A percentile compares a stretch with the other conserved stretches of the same genome.
phyloP scores from a whole-genome alignment of 2,329 filamentous ascomycete species.

The Fusarium sp. region DNA sequence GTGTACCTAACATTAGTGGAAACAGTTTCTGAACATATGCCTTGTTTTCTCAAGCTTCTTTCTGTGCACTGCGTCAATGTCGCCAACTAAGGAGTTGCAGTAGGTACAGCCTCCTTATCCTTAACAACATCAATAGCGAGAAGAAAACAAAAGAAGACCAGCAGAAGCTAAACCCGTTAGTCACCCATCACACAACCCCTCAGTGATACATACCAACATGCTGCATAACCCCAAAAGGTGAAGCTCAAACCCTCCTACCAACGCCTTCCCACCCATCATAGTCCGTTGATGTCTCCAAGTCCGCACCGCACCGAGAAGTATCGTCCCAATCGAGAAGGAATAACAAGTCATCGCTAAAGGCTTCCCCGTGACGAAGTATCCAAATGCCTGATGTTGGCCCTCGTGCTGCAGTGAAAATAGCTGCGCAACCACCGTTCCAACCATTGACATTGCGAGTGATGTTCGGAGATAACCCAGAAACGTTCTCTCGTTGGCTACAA shows the following conservation, averaged over 20 bases:
- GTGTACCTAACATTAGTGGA: background rate
- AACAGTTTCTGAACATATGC: background rate
- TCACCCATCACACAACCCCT: background rate
- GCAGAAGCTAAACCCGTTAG: slow-evolving; percentile 31
- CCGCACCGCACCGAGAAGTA: slow-evolving; percentile 45
- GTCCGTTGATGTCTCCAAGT: slow-evolving; percentile 46
- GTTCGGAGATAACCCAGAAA: slow-evolving; percentile 79
- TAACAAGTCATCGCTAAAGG: slow-evolving; percentile 61
- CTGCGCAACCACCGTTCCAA: slow-evolving; percentile 72
- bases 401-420: slow-evolving; percentile 65
- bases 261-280: slow-evolving; percentile 44
- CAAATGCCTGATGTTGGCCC: slow-evolving; percentile 51
- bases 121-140: slow-evolving; percentile 36
- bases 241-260: slow-evolving; percentile 46
- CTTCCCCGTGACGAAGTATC: slow-evolving; percentile 68
- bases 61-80: background rate
- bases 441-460: slow-evolving; percentile 72
- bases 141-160: slow-evolving; percentile 39
- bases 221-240: slow-evolving; percentile 33
- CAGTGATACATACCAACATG: slow-evolving; percentile 22
- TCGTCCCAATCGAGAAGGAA: slow-evolving; percentile 49
- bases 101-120: background rate
- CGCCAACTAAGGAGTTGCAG: background rate
- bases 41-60: background rate
- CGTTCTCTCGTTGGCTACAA: slow-evolving; percentile 75